These are phyloP conservation scores for Phytophthora palmivora DNA, from an alignment of 352 stramenopile genomes.

Conservation along the genomic window DNA sequence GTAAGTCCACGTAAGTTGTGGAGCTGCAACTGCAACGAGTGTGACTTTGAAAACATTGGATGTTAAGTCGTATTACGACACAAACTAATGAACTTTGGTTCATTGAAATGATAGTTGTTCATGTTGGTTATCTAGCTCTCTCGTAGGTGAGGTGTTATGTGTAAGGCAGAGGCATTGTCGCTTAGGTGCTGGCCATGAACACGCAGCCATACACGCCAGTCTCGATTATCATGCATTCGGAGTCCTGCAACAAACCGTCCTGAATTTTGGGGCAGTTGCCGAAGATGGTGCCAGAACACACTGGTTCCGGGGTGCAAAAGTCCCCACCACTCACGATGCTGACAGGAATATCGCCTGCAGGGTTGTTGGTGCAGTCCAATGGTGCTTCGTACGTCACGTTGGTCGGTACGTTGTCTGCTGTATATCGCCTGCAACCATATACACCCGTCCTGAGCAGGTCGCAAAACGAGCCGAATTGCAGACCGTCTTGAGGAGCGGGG, in stretches of 20 bases:
- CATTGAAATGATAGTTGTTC: conserved; percentile 14
- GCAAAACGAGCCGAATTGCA: conserved; percentile 54
- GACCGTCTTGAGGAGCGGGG: conserved; percentile 40
- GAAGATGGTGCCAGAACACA: conserved; percentile 42
- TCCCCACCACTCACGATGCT: conserved; percentile 28
- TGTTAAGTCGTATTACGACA: too few relatives aligned
- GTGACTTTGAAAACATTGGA: neutral
- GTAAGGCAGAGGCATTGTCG: conserved; percentile 1
- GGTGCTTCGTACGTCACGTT: conserved; percentile 34
- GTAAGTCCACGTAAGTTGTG: conserved; percentile 17
- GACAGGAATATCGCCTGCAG: conserved; percentile 32
- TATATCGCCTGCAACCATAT: conserved; percentile 55
- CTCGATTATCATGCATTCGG: conserved; percentile 37
- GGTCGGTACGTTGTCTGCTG: conserved; percentile 27
- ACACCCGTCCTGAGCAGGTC: conserved; percentile 44
- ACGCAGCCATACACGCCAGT: conserved; percentile 48
- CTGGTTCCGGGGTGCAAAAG: conserved; percentile 37
- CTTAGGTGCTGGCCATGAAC: conserved; percentile 40
- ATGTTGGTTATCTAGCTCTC: conserved; percentile 9
- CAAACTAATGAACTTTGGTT: conserved; percentile 7
- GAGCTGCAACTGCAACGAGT: neutral
- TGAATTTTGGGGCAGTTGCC: conserved; percentile 46
- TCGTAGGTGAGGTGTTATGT: neutral
- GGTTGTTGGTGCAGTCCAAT: conserved; percentile 38
- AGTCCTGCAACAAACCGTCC: conserved; percentile 34